These are phyloP conservation scores for Lipomyces lipofer DNA, from an alignment of 805 yeast genomes.

Conservation along the genomic window DNA sequence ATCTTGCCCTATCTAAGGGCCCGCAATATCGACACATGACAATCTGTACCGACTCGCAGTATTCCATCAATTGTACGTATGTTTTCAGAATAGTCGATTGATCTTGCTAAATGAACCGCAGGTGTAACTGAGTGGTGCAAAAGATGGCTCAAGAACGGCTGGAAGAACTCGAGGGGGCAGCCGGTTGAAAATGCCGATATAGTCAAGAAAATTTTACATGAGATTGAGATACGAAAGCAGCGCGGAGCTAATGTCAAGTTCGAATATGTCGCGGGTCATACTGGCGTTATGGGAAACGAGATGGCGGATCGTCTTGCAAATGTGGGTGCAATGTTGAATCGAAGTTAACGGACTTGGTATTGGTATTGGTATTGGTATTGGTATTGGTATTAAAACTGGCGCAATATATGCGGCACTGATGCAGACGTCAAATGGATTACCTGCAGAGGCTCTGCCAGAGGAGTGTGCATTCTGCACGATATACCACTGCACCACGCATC, in stretches of 20 bases:
- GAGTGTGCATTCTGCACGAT: too few species aligned
- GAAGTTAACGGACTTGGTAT: too few species aligned
- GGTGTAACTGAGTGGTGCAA: constrained; percentile 56
- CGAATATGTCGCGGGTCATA: constrained; percentile 71
- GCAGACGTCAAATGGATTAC: too few species aligned
- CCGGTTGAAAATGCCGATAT: constrained; percentile 56
- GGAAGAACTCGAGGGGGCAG: constrained; percentile 48
- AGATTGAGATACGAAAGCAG: constrained; percentile 44
- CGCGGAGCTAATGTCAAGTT: constrained; percentile 45
- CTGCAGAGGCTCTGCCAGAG: too few species aligned
- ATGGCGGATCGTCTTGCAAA: constrained; percentile 75
- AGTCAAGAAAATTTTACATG: constrained; percentile 42
- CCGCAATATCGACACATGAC: constrained; percentile 37
- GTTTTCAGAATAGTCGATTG: too few species aligned
- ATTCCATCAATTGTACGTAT: constrained; percentile 56
- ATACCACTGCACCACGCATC: too few species aligned
- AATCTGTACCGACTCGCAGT: constrained; percentile 71
- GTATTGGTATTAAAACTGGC: too few species aligned
- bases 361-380: too few species aligned
- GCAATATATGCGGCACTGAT: too few species aligned
- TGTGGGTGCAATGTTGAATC: constrained; percentile 52
- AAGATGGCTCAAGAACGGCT: constrained; percentile 60
- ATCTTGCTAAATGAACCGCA: too few species aligned
- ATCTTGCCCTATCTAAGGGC: constrained; percentile 53
- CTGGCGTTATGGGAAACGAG: constrained; percentile 69